Evolutionary conservation across 352 stramenopile genomes (phyloP).

Genomic region (Pythium aquatile): DNA sequence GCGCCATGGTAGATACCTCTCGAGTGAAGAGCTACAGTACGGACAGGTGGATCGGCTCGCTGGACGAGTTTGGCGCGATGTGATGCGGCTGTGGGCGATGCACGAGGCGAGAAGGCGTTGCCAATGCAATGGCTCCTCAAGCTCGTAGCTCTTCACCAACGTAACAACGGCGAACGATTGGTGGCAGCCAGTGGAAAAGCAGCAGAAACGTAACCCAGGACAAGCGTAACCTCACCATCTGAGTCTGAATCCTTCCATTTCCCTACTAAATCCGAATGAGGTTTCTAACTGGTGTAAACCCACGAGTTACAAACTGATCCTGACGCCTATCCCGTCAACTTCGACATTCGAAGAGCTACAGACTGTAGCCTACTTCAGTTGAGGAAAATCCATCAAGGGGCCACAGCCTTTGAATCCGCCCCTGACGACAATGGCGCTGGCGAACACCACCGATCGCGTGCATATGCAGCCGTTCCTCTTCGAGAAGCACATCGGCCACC

Average conservation of each 20-base stretch:
- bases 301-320: background rate
- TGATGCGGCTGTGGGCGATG: background rate
- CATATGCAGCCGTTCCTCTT: conserved; percentile 63
- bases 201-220: background rate
- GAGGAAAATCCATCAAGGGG: background rate
- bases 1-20: conserved; percentile 5
- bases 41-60: background rate
- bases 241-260: background rate
- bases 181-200: conserved; percentile 24
- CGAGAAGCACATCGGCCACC: conserved; percentile 77
- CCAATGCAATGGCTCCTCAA: conserved; percentile 7
- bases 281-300: conserved; percentile 9
- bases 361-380: background rate
- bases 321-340: conserved; percentile 30
- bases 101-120: background rate
- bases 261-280: background rate
- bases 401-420: background rate
- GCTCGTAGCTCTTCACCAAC: conserved; percentile 2
- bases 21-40: too few species aligned
- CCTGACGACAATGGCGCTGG: conserved; percentile 34
- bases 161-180: conserved; percentile 33
- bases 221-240: conserved; percentile 13
- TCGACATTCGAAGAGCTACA: conserved; percentile 26
- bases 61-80: too few species aligned
- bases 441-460: conserved; percentile 31